Evolutionary conservation across 208 protist genomes (phyloP), one percentile per base, ranked within the genome.

Genomic region (Crithidia brevicula): DNA sequence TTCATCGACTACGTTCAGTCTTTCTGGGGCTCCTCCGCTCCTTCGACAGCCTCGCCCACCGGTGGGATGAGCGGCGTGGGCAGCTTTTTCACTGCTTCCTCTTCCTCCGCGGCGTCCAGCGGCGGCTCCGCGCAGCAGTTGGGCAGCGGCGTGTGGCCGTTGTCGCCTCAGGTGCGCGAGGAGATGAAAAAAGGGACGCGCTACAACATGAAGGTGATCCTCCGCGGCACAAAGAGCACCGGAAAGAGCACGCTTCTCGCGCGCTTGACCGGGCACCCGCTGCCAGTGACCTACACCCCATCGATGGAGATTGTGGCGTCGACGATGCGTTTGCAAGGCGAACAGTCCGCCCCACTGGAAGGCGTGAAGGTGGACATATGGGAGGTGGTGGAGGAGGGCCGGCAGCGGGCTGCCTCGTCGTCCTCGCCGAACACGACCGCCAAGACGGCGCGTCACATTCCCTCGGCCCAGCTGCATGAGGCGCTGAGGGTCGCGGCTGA

Each of bases 191-290:
- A 85, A 54, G 90, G 87, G 3, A 74, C 74, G 16, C 62, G 76
- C n/a, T 83, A 84, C 61, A 93, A 95, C 70, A 93, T 95, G 86
- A 95, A 93, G 72, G 80, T 91, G 8, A 75, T 92, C 40, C 46
- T 95, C 2, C 82, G 90, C 22, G 87, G 87, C 13, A 84, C 85
- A 59, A 82, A 82, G 2, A 70, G 70, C 4, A 82, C 77, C 4
- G 90, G 90, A 27, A 93, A 95, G 65, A 85, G 83, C 20, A 86
- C 83, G 6, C 74, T 93, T 40, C 63, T 95, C 34, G 81, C 90
- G 11, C 83, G 70, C 0, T 78, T 93, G 3, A 85, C 74, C 34
- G 84, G 81, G 3, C 74, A 86, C 71, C 63, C 77, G 15, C 53
- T 72, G 16, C 62, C 74, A 18, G 22, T 22, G 2, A 51, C 56